Conservation (phyloP, 768 basidiomycete species). For the Leccinellum albellum region DNA sequence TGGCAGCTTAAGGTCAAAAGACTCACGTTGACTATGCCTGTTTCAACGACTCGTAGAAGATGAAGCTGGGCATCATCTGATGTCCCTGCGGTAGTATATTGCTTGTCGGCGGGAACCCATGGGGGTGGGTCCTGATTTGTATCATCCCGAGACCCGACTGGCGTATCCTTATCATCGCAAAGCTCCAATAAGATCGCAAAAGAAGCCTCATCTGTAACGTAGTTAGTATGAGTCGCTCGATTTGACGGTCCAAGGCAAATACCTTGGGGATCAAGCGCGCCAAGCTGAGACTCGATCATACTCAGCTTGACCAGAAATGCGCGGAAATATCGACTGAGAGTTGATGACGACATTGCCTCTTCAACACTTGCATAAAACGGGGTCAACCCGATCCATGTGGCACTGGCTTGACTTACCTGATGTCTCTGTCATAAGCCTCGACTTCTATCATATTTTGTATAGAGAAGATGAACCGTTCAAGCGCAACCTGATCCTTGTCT, state of each 20-base stretch:
- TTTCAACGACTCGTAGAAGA: constrained; percentile 76
- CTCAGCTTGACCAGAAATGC: constrained; percentile 78
- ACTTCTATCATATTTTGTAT: constrained; percentile 78
- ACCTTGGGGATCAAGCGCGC: constrained; percentile 56
- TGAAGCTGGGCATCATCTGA: constrained; percentile 69
- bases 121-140: constrained; percentile 59
- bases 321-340: constrained; percentile 74
- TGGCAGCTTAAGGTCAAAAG: neutral
- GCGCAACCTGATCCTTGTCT: constrained; percentile 67
- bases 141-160: constrained; percentile 43
- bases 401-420: constrained; percentile 41
- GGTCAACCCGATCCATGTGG: neutral
- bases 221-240: neutral
- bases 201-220: constrained; percentile 56
- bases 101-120: constrained; percentile 72
- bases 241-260: neutral
- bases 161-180: constrained; percentile 58
- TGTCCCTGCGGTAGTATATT: constrained; percentile 64
- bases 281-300: constrained; percentile 72
- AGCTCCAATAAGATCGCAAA: constrained; percentile 85
- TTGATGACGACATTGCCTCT: constrained; percentile 59
- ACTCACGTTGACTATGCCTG: constrained; percentile 75
- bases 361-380: constrained; percentile 49
- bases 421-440: constrained; percentile 66
- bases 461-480: constrained; percentile 91